Evolutionary conservation across 495 filamentous ascomycete species (phyloP).

Genomic region (Daldinia decipiens): DNA sequence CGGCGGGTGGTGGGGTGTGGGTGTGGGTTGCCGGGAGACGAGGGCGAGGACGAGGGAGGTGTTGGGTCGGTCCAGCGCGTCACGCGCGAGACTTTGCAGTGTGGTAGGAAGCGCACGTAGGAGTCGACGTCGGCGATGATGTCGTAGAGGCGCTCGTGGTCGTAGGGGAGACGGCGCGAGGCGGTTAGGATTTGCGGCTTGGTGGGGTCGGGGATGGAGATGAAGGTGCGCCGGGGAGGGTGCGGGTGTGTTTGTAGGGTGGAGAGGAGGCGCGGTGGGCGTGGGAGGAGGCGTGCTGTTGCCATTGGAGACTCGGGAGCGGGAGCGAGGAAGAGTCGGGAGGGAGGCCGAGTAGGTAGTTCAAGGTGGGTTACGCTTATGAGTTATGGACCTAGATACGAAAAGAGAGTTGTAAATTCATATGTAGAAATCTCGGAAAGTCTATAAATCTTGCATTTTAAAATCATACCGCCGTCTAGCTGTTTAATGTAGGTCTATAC

Average conservation of each 20-base stretch:
- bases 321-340: background rate
- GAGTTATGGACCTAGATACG: background rate
- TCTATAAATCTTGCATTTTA: conserved; percentile 26
- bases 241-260: background rate
- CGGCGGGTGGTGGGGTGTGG: conserved; percentile 31
- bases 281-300: background rate
- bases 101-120: conserved; percentile 87
- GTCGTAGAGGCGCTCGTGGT: conserved; percentile 73
- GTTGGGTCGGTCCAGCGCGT: conserved; percentile 61
- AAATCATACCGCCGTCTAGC: conserved; percentile 1
- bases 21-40: conserved; percentile 28
- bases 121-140: conserved; percentile 84
- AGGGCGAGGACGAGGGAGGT: background rate
- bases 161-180: conserved; percentile 82
- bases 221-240: conserved; percentile 49
- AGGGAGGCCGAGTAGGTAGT: background rate
- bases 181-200: conserved; percentile 70
- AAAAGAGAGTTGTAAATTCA: background rate
- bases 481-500: background rate
- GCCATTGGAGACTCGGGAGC: background rate
- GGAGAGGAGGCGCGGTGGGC: background rate
- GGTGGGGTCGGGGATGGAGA: conserved; percentile 49
- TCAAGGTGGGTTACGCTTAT: conserved; percentile 15
- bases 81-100: conserved; percentile 77
- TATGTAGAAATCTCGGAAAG: background rate